phyloP scores from a whole-genome alignment of 208 protist species.

The Histomonas meleagridis region DNA sequence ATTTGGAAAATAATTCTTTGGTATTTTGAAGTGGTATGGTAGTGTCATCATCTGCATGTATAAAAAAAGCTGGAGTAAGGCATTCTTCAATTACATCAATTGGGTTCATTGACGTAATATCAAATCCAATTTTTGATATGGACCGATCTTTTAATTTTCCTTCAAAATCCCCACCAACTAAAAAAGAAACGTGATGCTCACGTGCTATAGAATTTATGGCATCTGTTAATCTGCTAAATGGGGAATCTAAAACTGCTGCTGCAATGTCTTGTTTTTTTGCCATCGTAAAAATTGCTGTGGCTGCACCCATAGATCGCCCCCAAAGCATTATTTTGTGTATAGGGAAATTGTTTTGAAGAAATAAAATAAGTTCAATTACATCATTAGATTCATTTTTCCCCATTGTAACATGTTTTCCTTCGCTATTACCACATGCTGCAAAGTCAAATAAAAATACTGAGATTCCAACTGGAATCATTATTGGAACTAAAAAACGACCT shows the following conservation, averaged over 20 bases:
- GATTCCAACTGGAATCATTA: background rate
- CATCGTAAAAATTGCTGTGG: background rate
- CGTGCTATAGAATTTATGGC: no score
- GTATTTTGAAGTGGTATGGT: no score
- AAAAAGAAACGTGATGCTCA: no score
- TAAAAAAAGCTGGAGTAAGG: no score
- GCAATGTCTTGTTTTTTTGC: background rate
- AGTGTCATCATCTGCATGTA: no score
- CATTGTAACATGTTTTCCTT: background rate
- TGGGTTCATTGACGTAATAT: no score
- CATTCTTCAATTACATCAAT: no score
- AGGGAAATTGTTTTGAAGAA: background rate
- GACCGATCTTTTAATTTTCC: no score
- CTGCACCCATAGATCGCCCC: constrained; percentile 9
- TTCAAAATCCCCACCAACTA: no score
- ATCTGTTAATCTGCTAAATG: no score
- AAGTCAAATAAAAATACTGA: constrained; percentile 8
- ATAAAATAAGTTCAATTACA: background rate
- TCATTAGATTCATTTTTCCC: background rate
- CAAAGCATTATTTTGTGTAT: background rate
- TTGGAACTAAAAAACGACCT: background rate
- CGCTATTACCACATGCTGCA: background rate
- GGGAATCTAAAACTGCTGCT: background rate
- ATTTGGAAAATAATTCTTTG: no score
- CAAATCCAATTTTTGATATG: no score